These are phyloP conservation scores for Hypoxylon sp. DNA, from an alignment of 2,329 filamentous ascomycete genomes.

Conservation along the genomic window DNA sequence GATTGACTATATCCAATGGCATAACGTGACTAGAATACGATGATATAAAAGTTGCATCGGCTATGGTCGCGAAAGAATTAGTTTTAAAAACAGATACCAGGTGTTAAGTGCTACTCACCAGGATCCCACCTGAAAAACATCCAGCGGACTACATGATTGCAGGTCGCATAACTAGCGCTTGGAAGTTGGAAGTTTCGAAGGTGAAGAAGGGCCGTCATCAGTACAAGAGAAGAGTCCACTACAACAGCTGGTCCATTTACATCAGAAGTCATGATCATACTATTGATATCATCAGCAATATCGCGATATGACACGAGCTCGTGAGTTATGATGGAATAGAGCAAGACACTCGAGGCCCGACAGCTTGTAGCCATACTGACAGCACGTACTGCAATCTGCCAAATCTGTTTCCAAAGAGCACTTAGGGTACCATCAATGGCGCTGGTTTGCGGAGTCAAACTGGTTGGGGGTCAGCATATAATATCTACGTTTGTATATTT, in stretches of 20 bases:
- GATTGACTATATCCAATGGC: constrained; percentile 75
- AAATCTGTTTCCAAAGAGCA: constrained; percentile 77
- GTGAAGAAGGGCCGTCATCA: constrained; percentile 80
- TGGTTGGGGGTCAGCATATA: constrained; percentile 49
- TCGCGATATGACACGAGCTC: constrained; percentile 77
- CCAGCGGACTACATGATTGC: constrained; percentile 84
- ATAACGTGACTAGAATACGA: constrained; percentile 75
- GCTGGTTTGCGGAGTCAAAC: constrained; percentile 62
- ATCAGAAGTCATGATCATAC: constrained; percentile 82
- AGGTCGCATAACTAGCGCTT: constrained; percentile 75
- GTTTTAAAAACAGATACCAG: constrained; percentile 5
- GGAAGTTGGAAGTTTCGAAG: constrained; percentile 77
- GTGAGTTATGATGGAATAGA: constrained; percentile 76
- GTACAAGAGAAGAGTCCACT: constrained; percentile 81
- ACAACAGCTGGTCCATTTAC: constrained; percentile 84
- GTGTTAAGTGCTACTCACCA: constrained; percentile 65
- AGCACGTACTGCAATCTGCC: constrained; percentile 80
- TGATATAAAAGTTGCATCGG: constrained; percentile 77
- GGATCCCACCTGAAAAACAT: constrained; percentile 86
- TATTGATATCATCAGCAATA: constrained; percentile 78
- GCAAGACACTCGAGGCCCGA: constrained; percentile 81
- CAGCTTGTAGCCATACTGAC: constrained; percentile 79
- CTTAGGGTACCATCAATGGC: constrained; percentile 61
- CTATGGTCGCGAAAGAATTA: constrained; percentile 58
- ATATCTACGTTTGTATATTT: background rate